Percentiles rank a stretch among this genome's conserved stretches.
Evolutionary conservation across 768 basidiomycete genomes (phyloP).

Genomic region (Lactarius hengduanensis): DNA sequence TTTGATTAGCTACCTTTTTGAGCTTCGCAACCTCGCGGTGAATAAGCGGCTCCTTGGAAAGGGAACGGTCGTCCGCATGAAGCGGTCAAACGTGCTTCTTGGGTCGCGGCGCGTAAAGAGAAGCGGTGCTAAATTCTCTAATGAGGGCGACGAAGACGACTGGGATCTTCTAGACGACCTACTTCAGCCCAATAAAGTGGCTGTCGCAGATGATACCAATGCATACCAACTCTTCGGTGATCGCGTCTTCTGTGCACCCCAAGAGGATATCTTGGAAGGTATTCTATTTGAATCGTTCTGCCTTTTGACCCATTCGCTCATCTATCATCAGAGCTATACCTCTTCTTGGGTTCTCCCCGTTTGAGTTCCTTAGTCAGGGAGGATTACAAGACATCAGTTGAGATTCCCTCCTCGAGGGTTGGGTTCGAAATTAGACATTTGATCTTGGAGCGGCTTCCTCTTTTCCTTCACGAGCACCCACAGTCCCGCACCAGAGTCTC

Average conservation of each 20-base stretch:
- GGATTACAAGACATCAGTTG: constrained; percentile 61
- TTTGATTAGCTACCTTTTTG: constrained; percentile 65
- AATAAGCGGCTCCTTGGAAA: constrained; percentile 56
- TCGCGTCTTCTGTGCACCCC: constrained; percentile 72
- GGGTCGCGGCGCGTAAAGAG: constrained; percentile 62
- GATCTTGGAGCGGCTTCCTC: constrained; percentile 79
- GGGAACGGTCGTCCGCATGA: constrained; percentile 62
- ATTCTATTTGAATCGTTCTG: constrained; percentile 9
- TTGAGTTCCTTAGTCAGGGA: constrained; percentile 75
- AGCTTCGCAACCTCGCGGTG: constrained; percentile 84
- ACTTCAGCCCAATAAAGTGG: constrained; percentile 63
- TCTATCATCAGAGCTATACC: constrained; percentile 61
- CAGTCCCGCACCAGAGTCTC: constrained; percentile 62
- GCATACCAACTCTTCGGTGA: constrained; percentile 77
- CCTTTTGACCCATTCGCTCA: background rate
- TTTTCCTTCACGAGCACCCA: constrained; percentile 90
- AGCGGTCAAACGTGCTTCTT: constrained; percentile 65
- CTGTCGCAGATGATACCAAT: constrained; percentile 86
- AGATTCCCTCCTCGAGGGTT: constrained; percentile 48
- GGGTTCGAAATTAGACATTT: constrained; percentile 55
- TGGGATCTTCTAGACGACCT: constrained; percentile 75
- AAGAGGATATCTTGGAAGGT: constrained; percentile 92
- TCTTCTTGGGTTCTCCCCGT: constrained; percentile 67
- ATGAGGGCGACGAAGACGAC: constrained; percentile 66
- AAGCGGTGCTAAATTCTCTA: constrained; percentile 31